These are phyloP conservation scores for Arachis stenosperma DNA, from an alignment of 306 rosid genomes.

Conservation along the genomic window DNA sequence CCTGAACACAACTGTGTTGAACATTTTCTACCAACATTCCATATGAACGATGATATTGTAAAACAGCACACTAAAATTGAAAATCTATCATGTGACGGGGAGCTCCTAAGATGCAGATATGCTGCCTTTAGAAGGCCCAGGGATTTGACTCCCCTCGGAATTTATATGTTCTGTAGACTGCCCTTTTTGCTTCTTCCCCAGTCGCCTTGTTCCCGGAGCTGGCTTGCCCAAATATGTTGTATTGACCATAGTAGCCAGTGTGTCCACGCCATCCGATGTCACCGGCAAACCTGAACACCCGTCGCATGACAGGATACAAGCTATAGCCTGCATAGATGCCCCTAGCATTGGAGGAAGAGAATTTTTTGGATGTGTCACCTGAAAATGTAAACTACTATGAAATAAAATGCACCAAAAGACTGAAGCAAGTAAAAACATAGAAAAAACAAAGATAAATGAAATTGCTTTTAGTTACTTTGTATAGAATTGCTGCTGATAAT, in stretches of 20 bases:
- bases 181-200: slow-evolving; percentile 39
- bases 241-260: slow-evolving; percentile 46
- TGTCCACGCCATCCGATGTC: slow-evolving; percentile 41
- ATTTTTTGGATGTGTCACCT: slow-evolving; percentile 68
- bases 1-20: slow-evolving; percentile 1
- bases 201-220: slow-evolving; percentile 4
- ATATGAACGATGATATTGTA: slow-evolving; percentile 11
- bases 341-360: slow-evolving; percentile 70
- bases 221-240: slow-evolving; percentile 40
- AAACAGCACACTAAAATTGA: neutral
- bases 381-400: slow-evolving; percentile 28
- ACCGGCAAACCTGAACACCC: slow-evolving; percentile 58
- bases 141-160: slow-evolving; percentile 4
- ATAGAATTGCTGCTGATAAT: slow-evolving; percentile 69
- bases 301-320: slow-evolving; percentile 66
- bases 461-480: slow-evolving; percentile 55
- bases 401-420: slow-evolving; percentile 12
- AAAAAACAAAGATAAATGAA: neutral
- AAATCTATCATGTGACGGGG: slow-evolving; percentile 21
- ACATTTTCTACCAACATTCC: slow-evolving; percentile 31
- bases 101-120: slow-evolving; percentile 29
- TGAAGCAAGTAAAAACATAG: slow-evolving; percentile 15
- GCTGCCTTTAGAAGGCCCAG: slow-evolving; percentile 29
- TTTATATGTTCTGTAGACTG: slow-evolving; percentile 35
- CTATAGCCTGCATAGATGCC: slow-evolving; percentile 60